Base-by-base conservation (phyloP, 148 eudicot species). In the Nepenthes mirabilis region DNA sequence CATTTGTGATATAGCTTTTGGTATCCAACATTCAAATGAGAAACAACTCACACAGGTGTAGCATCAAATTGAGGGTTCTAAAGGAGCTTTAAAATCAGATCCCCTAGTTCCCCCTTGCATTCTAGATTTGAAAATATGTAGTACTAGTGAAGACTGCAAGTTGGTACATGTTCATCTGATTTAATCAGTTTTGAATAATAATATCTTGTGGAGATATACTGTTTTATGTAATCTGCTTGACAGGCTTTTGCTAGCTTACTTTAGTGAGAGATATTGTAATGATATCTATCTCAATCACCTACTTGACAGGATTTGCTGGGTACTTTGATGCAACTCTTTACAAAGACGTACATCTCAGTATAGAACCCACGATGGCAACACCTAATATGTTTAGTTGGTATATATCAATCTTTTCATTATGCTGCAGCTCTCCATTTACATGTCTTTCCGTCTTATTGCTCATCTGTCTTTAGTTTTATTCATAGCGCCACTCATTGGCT, bases 321-420 rank as follows among this genome's bases (percentile, higher is more conserved):
- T 93, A 93, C 72, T 93, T 93, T 66, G 97, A 89, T 76, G 74
- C 97, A 52, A 71, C 57, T 33, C 99, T 93, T 37, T 93, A 93
- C 77, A 84, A 93, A 75, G 99, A 93, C 68, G 87, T 93, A 60
- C 99, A 89, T 74, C 95, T 93, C 56, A 96, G 99, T 61, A 93
- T 93, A 66, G 97, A 93, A 70, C 99, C 99, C 62, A 74, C 85
- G 37, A 86, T 83, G 70, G 85, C 95, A 53, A 93, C 99, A 48
- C 95, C 97, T 14, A 86, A 84, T 74, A 93, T 93, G 99, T 93
- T 93, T 66, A 93, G 99, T 78, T 93, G 99, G 99, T 93, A 79
- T 59, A 59, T 23, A 23, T 23, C 23, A 23, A 23, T 49, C 4
- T 12, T 52, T 11, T 51, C 6, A 34, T 33, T 12, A 5, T 7